Conservation (phyloP, 1,139 yeast genomes). For the Hansenula anomala region DNA sequence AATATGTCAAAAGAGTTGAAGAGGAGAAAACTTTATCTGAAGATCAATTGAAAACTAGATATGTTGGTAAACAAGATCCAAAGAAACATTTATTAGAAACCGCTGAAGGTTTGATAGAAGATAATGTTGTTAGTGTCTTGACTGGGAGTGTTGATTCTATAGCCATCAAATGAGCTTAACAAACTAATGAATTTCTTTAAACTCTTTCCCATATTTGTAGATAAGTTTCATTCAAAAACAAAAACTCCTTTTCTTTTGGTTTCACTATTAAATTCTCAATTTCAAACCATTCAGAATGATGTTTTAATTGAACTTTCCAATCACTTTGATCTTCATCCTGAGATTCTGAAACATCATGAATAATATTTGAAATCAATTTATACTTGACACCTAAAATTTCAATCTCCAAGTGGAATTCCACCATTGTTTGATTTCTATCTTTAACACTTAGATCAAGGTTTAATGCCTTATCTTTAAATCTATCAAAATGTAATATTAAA, state of each 20-base stretch:
- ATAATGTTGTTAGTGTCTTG: slow-evolving; percentile 79
- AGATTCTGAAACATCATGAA: slow-evolving; percentile 33
- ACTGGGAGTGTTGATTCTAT: slow-evolving; percentile 88
- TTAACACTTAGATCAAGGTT: slow-evolving; percentile 31
- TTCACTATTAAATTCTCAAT: slow-evolving; percentile 47
- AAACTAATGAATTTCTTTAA: not conserved
- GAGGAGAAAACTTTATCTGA: slow-evolving; percentile 89
- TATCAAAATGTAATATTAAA: slow-evolving; percentile 51
- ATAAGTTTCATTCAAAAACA: slow-evolving; percentile 59
- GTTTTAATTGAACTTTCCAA: slow-evolving; percentile 52
- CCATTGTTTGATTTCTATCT: slow-evolving; percentile 57
- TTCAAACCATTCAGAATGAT: slow-evolving; percentile 49
- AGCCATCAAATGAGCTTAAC: slow-evolving; percentile 71
- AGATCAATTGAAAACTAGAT: slow-evolving; percentile 89
- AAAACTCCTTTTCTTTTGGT: slow-evolving; percentile 47
- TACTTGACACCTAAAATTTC: slow-evolving; percentile 28
- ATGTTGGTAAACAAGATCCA: slow-evolving; percentile 98
- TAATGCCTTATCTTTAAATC: slow-evolving; percentile 36
- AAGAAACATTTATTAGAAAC: slow-evolving; percentile 93
- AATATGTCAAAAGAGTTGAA: slow-evolving; percentile 83
- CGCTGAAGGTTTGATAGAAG: slow-evolving; percentile 82
- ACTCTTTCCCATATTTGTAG: slow-evolving; percentile 62
- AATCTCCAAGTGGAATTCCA: slow-evolving; percentile 47
- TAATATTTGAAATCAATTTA: slow-evolving; percentile 45
- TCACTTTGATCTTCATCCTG: slow-evolving; percentile 28